Evolutionary conservation across 2,329 filamentous ascomycete species (phyloP).

Genomic region (Dothideomycetes sp.): DNA sequence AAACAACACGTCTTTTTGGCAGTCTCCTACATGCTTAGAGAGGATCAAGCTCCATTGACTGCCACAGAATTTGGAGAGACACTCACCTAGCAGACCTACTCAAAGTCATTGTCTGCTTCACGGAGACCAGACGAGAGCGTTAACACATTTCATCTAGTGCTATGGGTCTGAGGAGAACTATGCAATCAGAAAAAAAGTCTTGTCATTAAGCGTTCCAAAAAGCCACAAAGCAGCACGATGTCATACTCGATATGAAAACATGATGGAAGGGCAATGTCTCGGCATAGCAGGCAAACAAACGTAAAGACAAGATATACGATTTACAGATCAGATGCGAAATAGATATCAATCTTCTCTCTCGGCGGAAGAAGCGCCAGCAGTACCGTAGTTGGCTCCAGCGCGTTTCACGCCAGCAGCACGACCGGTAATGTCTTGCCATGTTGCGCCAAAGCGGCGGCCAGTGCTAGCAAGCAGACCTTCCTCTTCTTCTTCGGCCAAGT

Average conservation of each 20-base stretch:
- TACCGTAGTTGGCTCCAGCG: constrained; percentile 21
- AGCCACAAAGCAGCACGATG: neutral
- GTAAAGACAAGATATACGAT: neutral
- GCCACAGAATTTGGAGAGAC: no score
- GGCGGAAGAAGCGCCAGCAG: constrained; percentile 10
- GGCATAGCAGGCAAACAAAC: neutral
- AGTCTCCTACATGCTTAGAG: no score
- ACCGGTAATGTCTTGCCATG: constrained; percentile 80
- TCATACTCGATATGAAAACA: neutral
- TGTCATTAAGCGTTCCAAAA: no score
- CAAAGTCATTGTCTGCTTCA: no score
- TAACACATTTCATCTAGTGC: no score
- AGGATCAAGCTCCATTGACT: no score
- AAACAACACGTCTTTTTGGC: no score
- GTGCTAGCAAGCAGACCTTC: constrained; percentile 83
- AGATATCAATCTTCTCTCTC: neutral
- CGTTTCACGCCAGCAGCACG: constrained; percentile 33
- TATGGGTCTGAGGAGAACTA: no score
- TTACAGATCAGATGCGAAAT: neutral
- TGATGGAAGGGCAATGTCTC: no score
- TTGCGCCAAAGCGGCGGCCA: constrained; percentile 69
- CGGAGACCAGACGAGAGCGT: no score
- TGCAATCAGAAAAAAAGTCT: no score
- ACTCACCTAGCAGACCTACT: no score
- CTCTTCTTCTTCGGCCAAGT: constrained; percentile 85